phyloP scores from a whole-genome alignment of 768 basidiomycete genomes.

The Tubosaeta sp. region DNA sequence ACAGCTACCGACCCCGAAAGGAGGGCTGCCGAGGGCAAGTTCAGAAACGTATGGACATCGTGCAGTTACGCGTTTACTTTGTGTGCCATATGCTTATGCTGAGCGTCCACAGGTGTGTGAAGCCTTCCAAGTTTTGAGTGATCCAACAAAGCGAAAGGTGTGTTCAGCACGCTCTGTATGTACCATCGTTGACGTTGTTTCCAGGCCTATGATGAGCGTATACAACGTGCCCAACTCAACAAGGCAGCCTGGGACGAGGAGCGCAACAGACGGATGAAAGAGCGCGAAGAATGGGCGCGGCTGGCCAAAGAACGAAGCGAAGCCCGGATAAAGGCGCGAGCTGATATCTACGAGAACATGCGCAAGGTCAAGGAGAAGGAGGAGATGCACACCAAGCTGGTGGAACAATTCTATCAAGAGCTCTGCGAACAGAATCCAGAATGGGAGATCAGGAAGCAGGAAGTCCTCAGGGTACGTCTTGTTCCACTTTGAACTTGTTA shows the following conservation, averaged over 20 bases:
- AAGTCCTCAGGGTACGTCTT: slow-evolving; percentile 44
- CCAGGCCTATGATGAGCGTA: slow-evolving; percentile 47
- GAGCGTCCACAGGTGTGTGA: slow-evolving; percentile 48
- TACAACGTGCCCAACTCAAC: slow-evolving; percentile 27
- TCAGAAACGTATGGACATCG: slow-evolving; percentile 48
- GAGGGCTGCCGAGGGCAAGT: slow-evolving; percentile 50
- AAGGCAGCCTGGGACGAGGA: slow-evolving; percentile 33
- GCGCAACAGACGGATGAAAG: slow-evolving; percentile 40
- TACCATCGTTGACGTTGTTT: background rate
- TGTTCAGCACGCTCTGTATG: slow-evolving; percentile 5
- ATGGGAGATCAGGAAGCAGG: slow-evolving; percentile 53
- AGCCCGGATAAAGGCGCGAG: slow-evolving; percentile 44
- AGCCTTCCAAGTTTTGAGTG: slow-evolving; percentile 57
- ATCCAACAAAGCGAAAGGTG: slow-evolving; percentile 53
- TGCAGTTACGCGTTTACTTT: slow-evolving; percentile 21
- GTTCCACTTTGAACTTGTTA: slow-evolving; percentile 7
- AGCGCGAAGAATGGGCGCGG: slow-evolving; percentile 52
- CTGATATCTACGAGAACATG: slow-evolving; percentile 34
- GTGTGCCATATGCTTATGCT: slow-evolving; percentile 13
- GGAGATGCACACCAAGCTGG: slow-evolving; percentile 38
- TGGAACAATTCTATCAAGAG: slow-evolving; percentile 52
- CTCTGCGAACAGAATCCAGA: slow-evolving; percentile 56
- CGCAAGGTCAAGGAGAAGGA: slow-evolving; percentile 40
- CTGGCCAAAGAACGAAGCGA: slow-evolving; percentile 46
- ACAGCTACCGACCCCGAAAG: slow-evolving; percentile 48